phyloP scores from a whole-genome alignment of 2,329 filamentous ascomycete species.

The Pyricularia grisea region DNA sequence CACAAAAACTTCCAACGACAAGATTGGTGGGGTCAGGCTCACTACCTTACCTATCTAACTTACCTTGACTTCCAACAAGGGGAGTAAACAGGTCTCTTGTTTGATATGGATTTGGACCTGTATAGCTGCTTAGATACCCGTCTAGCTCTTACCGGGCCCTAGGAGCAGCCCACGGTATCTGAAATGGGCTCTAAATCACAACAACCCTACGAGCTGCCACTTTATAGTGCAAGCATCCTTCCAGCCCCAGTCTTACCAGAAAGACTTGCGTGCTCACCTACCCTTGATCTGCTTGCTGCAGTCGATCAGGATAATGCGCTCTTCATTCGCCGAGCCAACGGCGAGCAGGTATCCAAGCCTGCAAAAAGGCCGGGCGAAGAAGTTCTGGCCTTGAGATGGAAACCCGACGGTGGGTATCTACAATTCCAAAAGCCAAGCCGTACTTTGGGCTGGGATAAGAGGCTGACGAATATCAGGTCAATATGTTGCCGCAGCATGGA shows the following conservation, averaged over 20 bases:
- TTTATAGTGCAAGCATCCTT: conserved; percentile 13
- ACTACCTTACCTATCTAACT: too few relatives aligned
- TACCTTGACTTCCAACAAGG: not conserved
- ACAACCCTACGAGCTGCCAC: not conserved
- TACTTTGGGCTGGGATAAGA: not conserved
- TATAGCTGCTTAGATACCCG: not conserved
- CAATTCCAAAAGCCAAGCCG: not conserved
- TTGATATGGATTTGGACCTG: not conserved
- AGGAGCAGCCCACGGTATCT: conserved; percentile 1
- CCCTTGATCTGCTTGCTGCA: conserved; percentile 73
- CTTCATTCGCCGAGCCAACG: conserved; percentile 68
- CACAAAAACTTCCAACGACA: not conserved
- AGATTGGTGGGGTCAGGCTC: not conserved
- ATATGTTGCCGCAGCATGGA: conserved; percentile 75
- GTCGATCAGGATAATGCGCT: conserved; percentile 56
- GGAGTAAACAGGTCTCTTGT: not conserved
- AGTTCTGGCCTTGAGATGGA: conserved; percentile 50
- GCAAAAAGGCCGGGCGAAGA: conserved; percentile 28
- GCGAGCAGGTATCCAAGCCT: conserved; percentile 51
- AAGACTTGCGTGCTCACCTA: conserved; percentile 68
- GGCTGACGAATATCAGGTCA: conserved; percentile 39
- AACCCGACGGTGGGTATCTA: conserved; percentile 48
- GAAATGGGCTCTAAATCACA: not conserved
- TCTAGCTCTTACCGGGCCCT: not conserved
- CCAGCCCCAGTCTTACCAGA: conserved; percentile 39